Percentiles rank a stretch among this genome's conserved stretches.
These are phyloP conservation scores for Puccinia coronata DNA, from an alignment of 1,284 basidiomycete genomes.

Conservation along the genomic window DNA sequence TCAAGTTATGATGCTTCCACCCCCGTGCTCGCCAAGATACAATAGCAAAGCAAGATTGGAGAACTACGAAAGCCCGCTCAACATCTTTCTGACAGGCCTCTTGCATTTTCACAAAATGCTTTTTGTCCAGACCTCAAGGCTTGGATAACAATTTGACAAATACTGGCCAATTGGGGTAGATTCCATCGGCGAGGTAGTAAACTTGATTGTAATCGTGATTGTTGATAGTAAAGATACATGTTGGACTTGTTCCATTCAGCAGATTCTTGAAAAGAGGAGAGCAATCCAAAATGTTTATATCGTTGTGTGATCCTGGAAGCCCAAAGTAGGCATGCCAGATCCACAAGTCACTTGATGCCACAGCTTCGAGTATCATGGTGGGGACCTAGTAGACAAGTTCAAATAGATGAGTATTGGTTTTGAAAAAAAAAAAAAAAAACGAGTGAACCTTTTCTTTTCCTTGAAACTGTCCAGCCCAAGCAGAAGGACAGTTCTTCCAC, in stretches of 20 bases:
- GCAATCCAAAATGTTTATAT: conserved; percentile 1
- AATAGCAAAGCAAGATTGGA: too few species aligned
- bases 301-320: background rate
- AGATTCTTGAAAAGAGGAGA: conserved; percentile 6
- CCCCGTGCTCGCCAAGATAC: background rate
- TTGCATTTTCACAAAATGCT: background rate
- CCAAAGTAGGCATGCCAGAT: conserved; percentile 33
- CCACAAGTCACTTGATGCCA: conserved; percentile 4
- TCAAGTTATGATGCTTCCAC: conserved; percentile 1
- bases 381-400: background rate
- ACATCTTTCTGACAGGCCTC: background rate
- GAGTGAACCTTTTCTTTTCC: too few species aligned
- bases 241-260: background rate
- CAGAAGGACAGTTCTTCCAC: conserved; percentile 26
- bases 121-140: background rate
- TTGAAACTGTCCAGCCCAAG: background rate
- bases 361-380: background rate
- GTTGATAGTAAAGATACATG: background rate
- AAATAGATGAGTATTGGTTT: background rate
- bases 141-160: background rate
- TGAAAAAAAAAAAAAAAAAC: background rate
- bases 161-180: background rate
- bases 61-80: background rate
- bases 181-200: background rate
- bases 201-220: background rate